Percentiles rank a stretch among this genome's conserved stretches.
These are phyloP conservation scores for Coniochaeta ligniaria DNA, from an alignment of 2,329 filamentous ascomycete genomes.

Conservation along the genomic window DNA sequence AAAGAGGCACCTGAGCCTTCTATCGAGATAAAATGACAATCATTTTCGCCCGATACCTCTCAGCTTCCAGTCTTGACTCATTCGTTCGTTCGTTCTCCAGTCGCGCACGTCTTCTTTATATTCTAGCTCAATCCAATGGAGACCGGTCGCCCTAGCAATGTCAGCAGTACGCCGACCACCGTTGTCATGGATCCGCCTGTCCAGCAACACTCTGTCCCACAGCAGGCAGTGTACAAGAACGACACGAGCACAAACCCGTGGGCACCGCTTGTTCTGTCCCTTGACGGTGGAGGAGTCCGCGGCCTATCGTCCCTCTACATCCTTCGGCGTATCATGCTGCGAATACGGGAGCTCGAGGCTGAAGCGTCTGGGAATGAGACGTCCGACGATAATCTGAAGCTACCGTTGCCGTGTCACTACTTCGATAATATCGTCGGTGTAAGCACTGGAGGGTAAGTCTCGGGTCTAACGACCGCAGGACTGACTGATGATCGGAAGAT, in stretches of 20 bases:
- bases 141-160: not conserved
- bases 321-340: conserved; percentile 2
- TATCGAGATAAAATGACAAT: not conserved
- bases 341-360: not conserved
- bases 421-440: conserved; percentile 19
- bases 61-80: not conserved
- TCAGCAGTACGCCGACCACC: not conserved
- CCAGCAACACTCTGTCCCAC: not conserved
- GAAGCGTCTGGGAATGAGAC: not conserved
- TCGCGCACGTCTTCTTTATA: not conserved
- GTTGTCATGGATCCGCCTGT: not conserved
- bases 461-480: not conserved
- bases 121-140: not conserved
- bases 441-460: conserved; percentile 15
- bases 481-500: not conserved
- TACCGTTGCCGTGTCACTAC: conserved; percentile 14
- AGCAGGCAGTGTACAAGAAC: not conserved
- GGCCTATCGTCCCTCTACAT: not conserved
- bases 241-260: not conserved
- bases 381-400: not conserved
- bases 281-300: not conserved
- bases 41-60: not conserved
- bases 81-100: not conserved
- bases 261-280: not conserved
- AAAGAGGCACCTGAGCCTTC: not conserved